Conservation (phyloP, 2,329 filamentous ascomycete species). For the Fusarium tricinctum region DNA sequence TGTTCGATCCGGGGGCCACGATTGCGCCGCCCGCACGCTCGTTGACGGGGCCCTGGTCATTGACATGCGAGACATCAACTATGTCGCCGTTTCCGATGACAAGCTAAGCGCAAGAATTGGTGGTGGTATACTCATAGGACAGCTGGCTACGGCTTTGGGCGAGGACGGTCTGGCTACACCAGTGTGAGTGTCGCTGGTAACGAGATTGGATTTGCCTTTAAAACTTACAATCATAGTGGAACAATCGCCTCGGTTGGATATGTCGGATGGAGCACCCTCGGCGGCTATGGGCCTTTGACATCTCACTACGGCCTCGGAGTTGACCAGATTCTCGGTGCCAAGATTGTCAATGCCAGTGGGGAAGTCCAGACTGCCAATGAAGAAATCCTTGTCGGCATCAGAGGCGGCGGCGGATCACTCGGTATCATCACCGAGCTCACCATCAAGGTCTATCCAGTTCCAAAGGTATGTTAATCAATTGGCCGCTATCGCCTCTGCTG, state of each 20-base stretch:
- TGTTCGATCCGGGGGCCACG: conserved; percentile 21
- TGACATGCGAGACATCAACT: conserved; percentile 36
- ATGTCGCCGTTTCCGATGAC: background rate
- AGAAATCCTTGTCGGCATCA: conserved; percentile 16
- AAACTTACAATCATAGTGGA: background rate
- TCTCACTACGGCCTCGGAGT: conserved; percentile 9
- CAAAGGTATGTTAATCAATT: background rate
- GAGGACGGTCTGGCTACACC: conserved; percentile 6
- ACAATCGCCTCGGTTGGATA: conserved; percentile 22
- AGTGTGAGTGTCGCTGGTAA: background rate
- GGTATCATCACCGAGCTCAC: conserved; percentile 18
- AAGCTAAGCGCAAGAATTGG: conserved; percentile 10
- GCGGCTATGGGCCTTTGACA: conserved; percentile 20
- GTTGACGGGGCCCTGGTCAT: conserved; percentile 10
- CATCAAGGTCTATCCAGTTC: conserved; percentile 4
- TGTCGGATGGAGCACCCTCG: conserved; percentile 26
- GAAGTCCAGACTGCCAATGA: conserved; percentile 11
- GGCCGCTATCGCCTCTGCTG: accelerated
- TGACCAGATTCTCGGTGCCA: conserved; percentile 27
- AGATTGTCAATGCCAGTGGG: background rate
- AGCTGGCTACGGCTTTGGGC: background rate
- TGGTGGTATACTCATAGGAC: background rate
- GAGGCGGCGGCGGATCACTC: conserved; percentile 18
- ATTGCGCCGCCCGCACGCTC: conserved; percentile 17
- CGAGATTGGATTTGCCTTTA: background rate